A percentile compares a stretch with the other conserved stretches of the same genome.
Conservation (phyloP, 2,329 filamentous ascomycete species). For the Paraconiothyrium brasiliense region DNA sequence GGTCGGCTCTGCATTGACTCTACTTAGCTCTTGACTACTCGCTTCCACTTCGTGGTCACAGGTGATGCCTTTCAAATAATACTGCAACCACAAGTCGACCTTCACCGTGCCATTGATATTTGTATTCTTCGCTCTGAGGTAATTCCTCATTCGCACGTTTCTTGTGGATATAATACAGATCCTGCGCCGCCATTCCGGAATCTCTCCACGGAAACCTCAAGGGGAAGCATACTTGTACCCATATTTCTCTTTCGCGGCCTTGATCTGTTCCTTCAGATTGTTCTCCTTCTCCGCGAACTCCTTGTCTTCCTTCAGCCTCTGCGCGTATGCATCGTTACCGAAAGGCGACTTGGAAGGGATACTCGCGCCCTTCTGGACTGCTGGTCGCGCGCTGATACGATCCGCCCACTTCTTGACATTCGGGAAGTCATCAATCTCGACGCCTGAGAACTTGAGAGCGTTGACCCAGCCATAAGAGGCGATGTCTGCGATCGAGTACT, state of each 20-base stretch:
- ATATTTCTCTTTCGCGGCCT: constrained; percentile 57
- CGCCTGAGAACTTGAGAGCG: constrained; percentile 50
- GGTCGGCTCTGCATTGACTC: not conserved
- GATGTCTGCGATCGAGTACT: constrained; percentile 59
- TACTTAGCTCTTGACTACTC: not conserved
- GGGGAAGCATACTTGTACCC: constrained; percentile 56
- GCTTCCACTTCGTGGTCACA: not conserved
- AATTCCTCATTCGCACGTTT: not conserved
- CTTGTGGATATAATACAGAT: too few species aligned
- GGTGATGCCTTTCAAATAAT: not conserved
- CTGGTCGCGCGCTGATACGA: constrained; percentile 52
- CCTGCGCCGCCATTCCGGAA: not conserved
- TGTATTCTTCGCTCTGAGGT: not conserved
- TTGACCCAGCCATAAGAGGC: constrained; percentile 58
- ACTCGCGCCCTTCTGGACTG: constrained; percentile 52
- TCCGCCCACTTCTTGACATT: constrained; percentile 58
- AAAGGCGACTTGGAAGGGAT: constrained; percentile 51
- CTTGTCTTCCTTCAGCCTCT: constrained; percentile 57
- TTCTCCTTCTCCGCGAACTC: constrained; percentile 60
- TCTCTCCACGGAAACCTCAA: constrained; percentile 23
- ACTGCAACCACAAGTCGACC: not conserved
- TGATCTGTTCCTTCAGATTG: constrained; percentile 45
- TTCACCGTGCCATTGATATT: not conserved
- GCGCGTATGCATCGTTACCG: constrained; percentile 54
- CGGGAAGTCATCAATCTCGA: constrained; percentile 54